Base-by-base conservation (phyloP, 106 monocot species). In the Iris macrosiphon region DNA sequence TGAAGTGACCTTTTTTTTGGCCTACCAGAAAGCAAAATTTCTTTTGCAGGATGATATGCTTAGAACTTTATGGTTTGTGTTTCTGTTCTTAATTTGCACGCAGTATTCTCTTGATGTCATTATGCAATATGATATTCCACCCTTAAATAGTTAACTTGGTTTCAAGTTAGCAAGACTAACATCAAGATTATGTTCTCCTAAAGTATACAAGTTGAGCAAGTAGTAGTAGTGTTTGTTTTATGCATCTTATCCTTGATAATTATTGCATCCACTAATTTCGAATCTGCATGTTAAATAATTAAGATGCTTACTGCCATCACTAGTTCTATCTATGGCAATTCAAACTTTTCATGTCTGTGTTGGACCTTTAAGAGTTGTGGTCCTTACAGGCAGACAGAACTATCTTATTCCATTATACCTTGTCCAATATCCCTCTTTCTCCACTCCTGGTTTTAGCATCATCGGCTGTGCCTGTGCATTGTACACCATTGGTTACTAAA, bases 101-200 rank as follows among this genome's bases (percentile, higher is more conserved):
- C 51, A 51, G 28, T 17, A 46, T 47, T 45, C n/a, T 34, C 32
- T 46, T 12, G 6, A 33, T 6, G 45, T 47, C 19, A 47, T 61
- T 47, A 51, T 51, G 31, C 51, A 32, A 15, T 32, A 45, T 30
- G 28, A 13, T 16, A 22, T 15, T 22, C 33, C 49, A 6, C 19
- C 45, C 45, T 45, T 31, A 12, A 21, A 45, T 45, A 60, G 45
- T 6, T n/a, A n/a, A n/a, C n/a, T n/a, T 46, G 47, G 61, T 25
- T 28, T n/a, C n/a, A n/a, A n/a, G n/a, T n/a, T n/a, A n/a, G 12
- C 16, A 30, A 12, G n/a, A 46, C 14, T 12, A 21, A 14, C 61
- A 46, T 33, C 34, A 20, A 15, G 61, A 61, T 33, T 33, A 34
- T 47, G 47, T 61, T 46, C 61, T 47, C 22, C 44, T 22, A 61